phyloP scores from a whole-genome alignment of 257 asterid genomes.

The Cynanchum wilfordii region DNA sequence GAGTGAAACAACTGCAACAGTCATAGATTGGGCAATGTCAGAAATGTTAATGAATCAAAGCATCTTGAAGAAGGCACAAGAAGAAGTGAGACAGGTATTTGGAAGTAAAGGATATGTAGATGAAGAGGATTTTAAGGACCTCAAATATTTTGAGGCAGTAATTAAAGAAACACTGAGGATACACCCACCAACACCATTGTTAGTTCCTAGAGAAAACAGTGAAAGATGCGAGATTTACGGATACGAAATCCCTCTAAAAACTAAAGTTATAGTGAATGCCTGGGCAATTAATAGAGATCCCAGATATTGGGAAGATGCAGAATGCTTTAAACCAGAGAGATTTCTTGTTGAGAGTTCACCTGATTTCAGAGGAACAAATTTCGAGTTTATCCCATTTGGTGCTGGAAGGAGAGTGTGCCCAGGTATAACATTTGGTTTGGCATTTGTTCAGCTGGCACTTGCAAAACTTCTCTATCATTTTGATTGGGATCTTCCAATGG shows the following conservation, averaged over 20 bases:
- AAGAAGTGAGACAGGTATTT: slow-evolving; percentile 21
- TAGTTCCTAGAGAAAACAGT: slow-evolving; percentile 19
- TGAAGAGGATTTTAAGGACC: slow-evolving; percentile 3
- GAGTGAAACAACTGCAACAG: slow-evolving; percentile 16
- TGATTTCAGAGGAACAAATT: not conserved
- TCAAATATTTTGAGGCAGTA: slow-evolving; percentile 11
- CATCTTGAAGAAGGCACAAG: slow-evolving; percentile 20
- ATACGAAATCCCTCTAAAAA: slow-evolving; percentile 8
- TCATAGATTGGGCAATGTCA: slow-evolving; percentile 17
- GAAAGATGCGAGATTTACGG: slow-evolving; percentile 11
- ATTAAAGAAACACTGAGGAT: slow-evolving; percentile 22
- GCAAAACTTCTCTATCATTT: slow-evolving; percentile 7
- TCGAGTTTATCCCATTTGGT: not conserved
- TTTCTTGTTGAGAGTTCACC: not conserved
- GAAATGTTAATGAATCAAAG: slow-evolving; percentile 17
- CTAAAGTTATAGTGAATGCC: slow-evolving; percentile 11
- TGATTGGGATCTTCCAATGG: not conserved
- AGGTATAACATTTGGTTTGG: not conserved
- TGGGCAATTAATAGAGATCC: slow-evolving; percentile 2
- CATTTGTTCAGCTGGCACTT: not conserved
- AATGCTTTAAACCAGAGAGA: not conserved
- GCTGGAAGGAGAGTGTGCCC: slow-evolving; percentile 1
- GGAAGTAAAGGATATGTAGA: slow-evolving; percentile 5
- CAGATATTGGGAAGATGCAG: not conserved
- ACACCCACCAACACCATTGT: slow-evolving; percentile 11